Conservation (phyloP, 2,329 filamentous ascomycete species). For the Claviceps lovelessii region DNA sequence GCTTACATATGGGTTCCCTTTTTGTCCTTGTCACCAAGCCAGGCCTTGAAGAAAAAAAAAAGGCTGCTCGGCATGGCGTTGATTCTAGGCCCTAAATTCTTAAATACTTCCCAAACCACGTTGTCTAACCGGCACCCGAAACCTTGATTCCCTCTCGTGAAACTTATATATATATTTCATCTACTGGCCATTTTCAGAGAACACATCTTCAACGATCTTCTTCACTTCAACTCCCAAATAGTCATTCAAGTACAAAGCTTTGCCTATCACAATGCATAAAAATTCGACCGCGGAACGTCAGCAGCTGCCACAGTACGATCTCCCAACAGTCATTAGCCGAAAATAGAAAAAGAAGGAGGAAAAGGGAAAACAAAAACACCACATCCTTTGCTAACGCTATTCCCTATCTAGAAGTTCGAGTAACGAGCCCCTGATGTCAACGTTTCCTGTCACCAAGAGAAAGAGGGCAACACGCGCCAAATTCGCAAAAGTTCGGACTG, state of each 20-base stretch:
- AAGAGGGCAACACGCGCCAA: constrained; percentile 14
- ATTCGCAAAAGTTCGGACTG: constrained; percentile 18
- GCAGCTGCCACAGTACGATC: constrained; percentile 1
- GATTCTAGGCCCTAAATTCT: not conserved
- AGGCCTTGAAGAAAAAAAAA: not conserved
- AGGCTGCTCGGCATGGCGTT: not conserved
- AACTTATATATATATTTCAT: not conserved
- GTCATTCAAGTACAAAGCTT: not conserved
- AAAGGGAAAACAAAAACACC: not conserved
- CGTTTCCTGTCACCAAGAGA: constrained; percentile 6
- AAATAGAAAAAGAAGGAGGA: not conserved
- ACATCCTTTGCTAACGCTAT: not conserved
- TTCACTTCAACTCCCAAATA: not conserved
- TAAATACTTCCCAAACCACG: not conserved
- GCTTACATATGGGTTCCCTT: not conserved
- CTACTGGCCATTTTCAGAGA: not conserved
- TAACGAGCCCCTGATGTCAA: constrained; percentile 6
- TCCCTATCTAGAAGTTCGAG: not conserved
- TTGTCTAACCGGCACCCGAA: not conserved
- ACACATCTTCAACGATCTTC: not conserved
- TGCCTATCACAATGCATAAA: not conserved
- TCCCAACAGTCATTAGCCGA: not conserved
- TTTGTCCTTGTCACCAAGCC: not conserved
- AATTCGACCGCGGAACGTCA: not conserved
- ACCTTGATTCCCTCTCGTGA: not conserved